Conservation (phyloP, 2,329 filamentous ascomycete genomes). For the Sporothrix globosa region DNA sequence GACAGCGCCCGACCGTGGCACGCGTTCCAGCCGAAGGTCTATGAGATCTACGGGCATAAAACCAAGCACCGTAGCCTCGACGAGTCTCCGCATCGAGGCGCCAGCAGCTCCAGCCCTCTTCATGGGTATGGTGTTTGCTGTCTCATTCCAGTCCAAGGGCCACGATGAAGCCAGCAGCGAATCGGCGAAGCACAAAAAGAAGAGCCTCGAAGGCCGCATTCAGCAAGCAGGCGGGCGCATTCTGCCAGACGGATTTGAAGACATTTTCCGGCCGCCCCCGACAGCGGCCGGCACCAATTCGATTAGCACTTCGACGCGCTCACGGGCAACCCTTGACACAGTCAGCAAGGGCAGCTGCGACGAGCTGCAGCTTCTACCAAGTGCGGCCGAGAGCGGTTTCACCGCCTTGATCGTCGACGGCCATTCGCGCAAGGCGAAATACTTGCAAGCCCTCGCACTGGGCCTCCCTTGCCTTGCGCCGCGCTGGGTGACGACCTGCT, state of each 20-base stretch:
- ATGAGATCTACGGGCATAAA: background rate
- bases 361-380: conserved; percentile 58
- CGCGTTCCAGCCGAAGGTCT: conserved; percentile 39
- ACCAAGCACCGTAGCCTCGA: conserved; percentile 24
- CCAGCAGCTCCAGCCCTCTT: conserved; percentile 57
- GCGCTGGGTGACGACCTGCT: conserved; percentile 77
- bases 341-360: conserved; percentile 36
- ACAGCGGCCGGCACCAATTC: conserved; percentile 41
- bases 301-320: conserved; percentile 37
- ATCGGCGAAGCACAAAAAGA: conserved; percentile 44
- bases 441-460: conserved; percentile 90
- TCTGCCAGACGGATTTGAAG: conserved; percentile 75
- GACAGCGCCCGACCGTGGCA: conserved; percentile 38
- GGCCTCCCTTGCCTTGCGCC: conserved; percentile 83
- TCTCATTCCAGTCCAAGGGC: conserved; percentile 66
- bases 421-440: conserved; percentile 85
- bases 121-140: conserved; percentile 80
- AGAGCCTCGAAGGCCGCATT: conserved; percentile 64
- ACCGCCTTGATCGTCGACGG: conserved; percentile 83
- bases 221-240: conserved; percentile 71
- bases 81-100: conserved; percentile 25
- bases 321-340: conserved; percentile 40
- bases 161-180: conserved; percentile 60
- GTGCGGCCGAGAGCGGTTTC: conserved; percentile 67
- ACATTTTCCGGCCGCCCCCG: conserved; percentile 66